Conservation (phyloP, 2,329 filamentous ascomycete genomes). For the Colletotrichum sp. region DNA sequence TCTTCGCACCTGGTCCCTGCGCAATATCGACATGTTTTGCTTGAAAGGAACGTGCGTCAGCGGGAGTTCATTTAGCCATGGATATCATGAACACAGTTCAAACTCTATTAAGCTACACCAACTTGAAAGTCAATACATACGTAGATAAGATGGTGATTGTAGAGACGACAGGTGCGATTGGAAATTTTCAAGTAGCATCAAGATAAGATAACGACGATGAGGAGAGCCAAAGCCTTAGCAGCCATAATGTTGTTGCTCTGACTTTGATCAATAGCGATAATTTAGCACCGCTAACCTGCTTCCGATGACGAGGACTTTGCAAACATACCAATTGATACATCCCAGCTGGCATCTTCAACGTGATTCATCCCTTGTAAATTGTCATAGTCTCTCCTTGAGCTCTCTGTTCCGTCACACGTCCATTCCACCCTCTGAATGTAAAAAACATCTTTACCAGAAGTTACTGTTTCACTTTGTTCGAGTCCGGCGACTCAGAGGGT, state of each 20-base stretch:
- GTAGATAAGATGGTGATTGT: background rate
- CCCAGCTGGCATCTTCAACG: background rate
- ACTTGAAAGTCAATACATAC: background rate
- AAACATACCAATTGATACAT: too few relatives aligned
- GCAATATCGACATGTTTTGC: background rate
- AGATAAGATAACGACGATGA: background rate
- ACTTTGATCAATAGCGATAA: background rate
- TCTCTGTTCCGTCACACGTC: background rate
- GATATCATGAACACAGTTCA: background rate
- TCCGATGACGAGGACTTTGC: background rate
- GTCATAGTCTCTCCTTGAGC: background rate
- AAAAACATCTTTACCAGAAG: background rate
- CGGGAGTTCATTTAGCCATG: background rate
- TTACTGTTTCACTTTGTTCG: background rate
- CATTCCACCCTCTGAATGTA: background rate
- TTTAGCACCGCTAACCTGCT: background rate
- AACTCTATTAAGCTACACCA: background rate
- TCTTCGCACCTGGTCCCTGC: background rate
- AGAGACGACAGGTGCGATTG: background rate
- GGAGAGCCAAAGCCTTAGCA: background rate
- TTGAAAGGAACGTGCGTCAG: background rate
- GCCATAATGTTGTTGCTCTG: background rate
- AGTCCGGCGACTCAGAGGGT: background rate
- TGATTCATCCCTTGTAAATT: background rate
- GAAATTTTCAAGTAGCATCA: rapidly evolving